A percentile compares a stretch with the other conserved stretches of the same genome.
Conservation (phyloP, 257 asterid species). For the Rubia yunnanensis region DNA sequence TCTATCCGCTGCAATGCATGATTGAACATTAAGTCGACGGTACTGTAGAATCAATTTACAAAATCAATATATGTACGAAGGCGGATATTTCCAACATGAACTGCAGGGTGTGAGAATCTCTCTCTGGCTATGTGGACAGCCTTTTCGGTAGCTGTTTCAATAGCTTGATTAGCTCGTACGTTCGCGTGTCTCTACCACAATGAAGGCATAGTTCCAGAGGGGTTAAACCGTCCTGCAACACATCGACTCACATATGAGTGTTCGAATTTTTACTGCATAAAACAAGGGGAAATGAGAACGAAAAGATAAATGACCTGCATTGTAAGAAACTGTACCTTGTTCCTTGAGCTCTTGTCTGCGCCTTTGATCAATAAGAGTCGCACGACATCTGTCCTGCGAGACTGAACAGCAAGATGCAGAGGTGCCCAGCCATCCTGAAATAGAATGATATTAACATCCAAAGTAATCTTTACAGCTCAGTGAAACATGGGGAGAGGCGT, state of each 20-base stretch:
- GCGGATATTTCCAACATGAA: background rate
- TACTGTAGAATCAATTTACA: no score
- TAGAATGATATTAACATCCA: conserved; percentile 2
- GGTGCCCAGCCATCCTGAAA: conserved; percentile 90
- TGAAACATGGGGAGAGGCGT: background rate
- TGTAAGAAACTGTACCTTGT: conserved; percentile 29
- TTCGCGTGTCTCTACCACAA: conserved; percentile 53
- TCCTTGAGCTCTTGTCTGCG: conserved; percentile 62
- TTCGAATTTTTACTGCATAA: background rate
- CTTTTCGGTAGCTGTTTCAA: conserved; percentile 34
- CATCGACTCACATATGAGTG: background rate
- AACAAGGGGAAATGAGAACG: background rate
- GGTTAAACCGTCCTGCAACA: conserved; percentile 62
- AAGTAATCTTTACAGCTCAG: conserved; percentile 4
- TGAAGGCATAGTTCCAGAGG: conserved; percentile 61
- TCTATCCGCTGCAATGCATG: no score
- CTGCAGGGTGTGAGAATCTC: background rate
- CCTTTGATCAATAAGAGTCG: conserved; percentile 83
- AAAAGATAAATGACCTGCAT: no score
- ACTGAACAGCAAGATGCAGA: conserved; percentile 86
- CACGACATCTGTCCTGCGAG: conserved; percentile 70
- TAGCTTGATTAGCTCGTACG: conserved; percentile 66
- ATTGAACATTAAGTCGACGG: no score
- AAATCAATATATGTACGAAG: background rate
- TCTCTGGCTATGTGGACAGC: background rate